Evolutionary conservation across 2,329 filamentous ascomycete species (phyloP).

Genomic region (Aspergillus transmontanensis): DNA sequence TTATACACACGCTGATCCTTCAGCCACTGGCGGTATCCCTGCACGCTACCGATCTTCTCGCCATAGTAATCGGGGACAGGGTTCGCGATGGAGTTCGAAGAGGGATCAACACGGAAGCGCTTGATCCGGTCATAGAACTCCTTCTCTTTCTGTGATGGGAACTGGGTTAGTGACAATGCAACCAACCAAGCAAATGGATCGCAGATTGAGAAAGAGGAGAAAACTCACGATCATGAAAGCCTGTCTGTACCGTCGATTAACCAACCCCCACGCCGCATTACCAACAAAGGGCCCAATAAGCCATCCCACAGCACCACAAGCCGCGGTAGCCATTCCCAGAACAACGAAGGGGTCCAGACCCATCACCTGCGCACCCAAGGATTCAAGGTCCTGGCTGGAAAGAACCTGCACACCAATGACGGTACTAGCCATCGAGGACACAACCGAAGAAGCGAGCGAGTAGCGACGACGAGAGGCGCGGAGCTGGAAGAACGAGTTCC

Average conservation of each 20-base stretch:
- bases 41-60: slow-evolving; percentile 94
- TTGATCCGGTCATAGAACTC: slow-evolving; percentile 92
- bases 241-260: slow-evolving; percentile 69
- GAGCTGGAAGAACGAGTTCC: slow-evolving; percentile 91
- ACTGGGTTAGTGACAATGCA: background rate
- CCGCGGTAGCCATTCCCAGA: slow-evolving; percentile 76
- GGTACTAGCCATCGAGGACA: slow-evolving; percentile 65
- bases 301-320: slow-evolving; percentile 82
- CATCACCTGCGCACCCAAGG: slow-evolving; percentile 65
- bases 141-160: slow-evolving; percentile 73
- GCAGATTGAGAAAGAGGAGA: background rate
- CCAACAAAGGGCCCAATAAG: slow-evolving; percentile 81
- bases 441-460: slow-evolving; percentile 75
- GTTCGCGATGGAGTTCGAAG: slow-evolving; percentile 84
- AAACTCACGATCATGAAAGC: slow-evolving; percentile 70
- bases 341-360: slow-evolving; percentile 87
- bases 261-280: slow-evolving; percentile 73
- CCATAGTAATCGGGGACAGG: slow-evolving; percentile 97
- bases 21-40: slow-evolving; percentile 90
- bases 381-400: slow-evolving; percentile 70
- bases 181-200: background rate
- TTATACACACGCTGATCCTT: slow-evolving; percentile 98
- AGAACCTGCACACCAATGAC: slow-evolving; percentile 57
- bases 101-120: slow-evolving; percentile 88
- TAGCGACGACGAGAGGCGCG: slow-evolving; percentile 82